phyloP scores from a whole-genome alignment of 345 rosid species.

The Combretum micranthum region DNA sequence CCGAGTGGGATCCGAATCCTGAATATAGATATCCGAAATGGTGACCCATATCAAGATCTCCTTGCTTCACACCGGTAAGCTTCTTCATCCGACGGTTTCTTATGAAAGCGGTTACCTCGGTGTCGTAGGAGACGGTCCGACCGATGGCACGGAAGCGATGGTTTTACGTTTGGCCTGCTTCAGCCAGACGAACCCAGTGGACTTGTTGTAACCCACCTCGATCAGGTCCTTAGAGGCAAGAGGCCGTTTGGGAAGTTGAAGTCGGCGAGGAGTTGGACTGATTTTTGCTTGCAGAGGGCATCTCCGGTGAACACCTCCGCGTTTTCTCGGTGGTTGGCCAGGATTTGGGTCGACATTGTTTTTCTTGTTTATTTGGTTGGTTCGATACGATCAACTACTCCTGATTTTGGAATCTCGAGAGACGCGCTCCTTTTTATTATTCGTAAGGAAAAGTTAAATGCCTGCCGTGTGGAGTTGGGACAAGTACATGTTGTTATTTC shows the following conservation, averaged over 20 bases:
- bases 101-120: conserved; percentile 23
- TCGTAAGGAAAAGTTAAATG: too few relatives aligned
- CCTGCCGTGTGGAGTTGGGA: too few relatives aligned
- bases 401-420: too few relatives aligned
- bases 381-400: too few relatives aligned
- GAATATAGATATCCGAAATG: conserved; percentile 12
- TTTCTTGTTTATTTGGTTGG: too few relatives aligned
- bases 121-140: conserved; percentile 14
- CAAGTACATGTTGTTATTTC: too few relatives aligned
- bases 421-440: too few relatives aligned
- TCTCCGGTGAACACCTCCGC: conserved; percentile 31
- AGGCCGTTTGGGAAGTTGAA: conserved; percentile 27
- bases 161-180: conserved; percentile 17
- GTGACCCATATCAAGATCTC: conserved; percentile 22
- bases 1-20: conserved; percentile 16
- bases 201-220: conserved; percentile 22
- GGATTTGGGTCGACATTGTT: conserved; percentile 13
- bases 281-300: conserved; percentile 27
- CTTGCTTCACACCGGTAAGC: conserved; percentile 20
- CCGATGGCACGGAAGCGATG: conserved; percentile 25
- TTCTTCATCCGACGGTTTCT: conserved; percentile 17
- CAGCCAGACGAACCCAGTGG: conserved; percentile 26
- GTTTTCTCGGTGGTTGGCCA: conserved; percentile 14
- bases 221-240: conserved; percentile 17
- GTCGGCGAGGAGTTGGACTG: conserved; percentile 14